A percentile compares a stretch with the other conserved stretches of the same genome.
phyloP scores from a whole-genome alignment of 805 yeast species.

The Saccharomycopsis malanga region DNA sequence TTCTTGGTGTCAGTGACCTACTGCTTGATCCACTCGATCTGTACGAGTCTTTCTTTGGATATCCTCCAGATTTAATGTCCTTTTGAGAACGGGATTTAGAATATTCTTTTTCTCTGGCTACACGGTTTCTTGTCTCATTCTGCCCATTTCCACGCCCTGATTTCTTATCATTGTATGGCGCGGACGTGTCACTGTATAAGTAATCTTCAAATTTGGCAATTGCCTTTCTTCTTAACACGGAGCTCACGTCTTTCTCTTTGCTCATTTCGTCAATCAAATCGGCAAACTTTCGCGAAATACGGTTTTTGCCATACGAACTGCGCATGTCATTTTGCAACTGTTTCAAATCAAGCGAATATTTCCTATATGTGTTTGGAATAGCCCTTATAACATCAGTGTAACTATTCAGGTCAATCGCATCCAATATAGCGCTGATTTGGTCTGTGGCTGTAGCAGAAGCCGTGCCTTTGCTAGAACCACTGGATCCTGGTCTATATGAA shows the following conservation, averaged over 20 bases:
- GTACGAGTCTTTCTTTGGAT: background rate
- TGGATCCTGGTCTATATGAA: too few relatives aligned
- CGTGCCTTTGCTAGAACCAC: too few relatives aligned
- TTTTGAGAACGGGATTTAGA: slow-evolving; percentile 23
- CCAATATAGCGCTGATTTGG: too few relatives aligned
- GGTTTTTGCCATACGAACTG: background rate
- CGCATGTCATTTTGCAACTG: background rate
- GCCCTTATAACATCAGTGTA: background rate
- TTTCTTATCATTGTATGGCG: background rate
- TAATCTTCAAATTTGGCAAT: background rate
- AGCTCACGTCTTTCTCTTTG: background rate
- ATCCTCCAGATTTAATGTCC: background rate
- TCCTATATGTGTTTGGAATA: background rate
- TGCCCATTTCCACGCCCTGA: background rate
- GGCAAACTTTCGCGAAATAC: background rate
- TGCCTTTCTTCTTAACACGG: background rate
- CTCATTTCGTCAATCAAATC: background rate
- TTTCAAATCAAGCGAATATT: background rate
- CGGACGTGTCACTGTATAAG: background rate
- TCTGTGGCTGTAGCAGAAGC: too few relatives aligned
- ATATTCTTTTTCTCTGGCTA: background rate
- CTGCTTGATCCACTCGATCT: too few relatives aligned
- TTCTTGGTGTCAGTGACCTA: too few relatives aligned
- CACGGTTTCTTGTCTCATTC: background rate
- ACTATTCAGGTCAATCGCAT: background rate